Evolutionary conservation across 331 rosid species (phyloP).

Genomic region (Erythrophleum ivorense): DNA sequence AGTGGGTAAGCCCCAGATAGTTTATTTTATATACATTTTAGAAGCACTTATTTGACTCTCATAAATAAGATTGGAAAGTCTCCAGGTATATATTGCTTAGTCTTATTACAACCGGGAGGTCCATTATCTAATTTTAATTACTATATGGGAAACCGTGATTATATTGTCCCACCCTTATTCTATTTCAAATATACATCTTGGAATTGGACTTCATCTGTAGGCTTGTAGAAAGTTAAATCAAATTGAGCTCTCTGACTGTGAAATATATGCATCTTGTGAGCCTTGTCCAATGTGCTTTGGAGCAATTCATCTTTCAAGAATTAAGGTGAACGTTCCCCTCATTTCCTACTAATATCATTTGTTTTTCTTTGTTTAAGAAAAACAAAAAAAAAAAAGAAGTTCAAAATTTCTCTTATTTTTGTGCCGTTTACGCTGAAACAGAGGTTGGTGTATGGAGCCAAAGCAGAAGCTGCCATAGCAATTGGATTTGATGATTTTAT

Average conservation of each 20-base stretch:
- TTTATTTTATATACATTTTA: too few relatives aligned
- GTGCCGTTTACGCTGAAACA: constrained; percentile 35
- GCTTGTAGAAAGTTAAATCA: constrained; percentile 6
- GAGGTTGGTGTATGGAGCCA: constrained; percentile 91
- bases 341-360: neutral
- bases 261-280: constrained; percentile 93
- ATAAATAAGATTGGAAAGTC: too few relatives aligned
- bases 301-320: constrained; percentile 86
- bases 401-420: neutral
- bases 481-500: constrained; percentile 82
- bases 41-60: too few relatives aligned
- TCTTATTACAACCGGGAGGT: too few relatives aligned
- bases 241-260: constrained; percentile 80
- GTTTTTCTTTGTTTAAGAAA: neutral
- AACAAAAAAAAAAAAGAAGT: neutral
- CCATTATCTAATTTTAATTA: too few relatives aligned
- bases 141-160: too few relatives aligned
- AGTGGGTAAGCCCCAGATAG: too few relatives aligned
- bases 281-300: constrained; percentile 99
- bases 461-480: constrained; percentile 90
- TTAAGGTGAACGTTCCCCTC: constrained; percentile 23
- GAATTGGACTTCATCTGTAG: neutral
- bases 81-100: too few relatives aligned
- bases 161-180: too few relatives aligned
- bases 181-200: too few relatives aligned